These are phyloP conservation scores for Tetrahymena malaccensis DNA, from an alignment of 73 alveolate species.

Conservation along the genomic window DNA sequence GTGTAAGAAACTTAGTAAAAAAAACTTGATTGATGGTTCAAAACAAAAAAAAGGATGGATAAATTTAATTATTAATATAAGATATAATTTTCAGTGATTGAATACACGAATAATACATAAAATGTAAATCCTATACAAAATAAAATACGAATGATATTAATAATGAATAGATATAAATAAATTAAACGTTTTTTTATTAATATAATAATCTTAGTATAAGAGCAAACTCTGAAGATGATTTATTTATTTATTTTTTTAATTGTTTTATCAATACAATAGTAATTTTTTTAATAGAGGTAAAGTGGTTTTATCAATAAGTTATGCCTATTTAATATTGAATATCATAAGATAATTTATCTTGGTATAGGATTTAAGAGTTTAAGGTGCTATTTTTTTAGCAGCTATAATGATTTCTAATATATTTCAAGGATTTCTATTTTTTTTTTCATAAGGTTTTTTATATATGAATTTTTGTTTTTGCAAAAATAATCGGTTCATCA, in stretches of 20 bases:
- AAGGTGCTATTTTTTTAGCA: neutral
- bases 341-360: neutral
- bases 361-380: neutral
- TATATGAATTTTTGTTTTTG: neutral
- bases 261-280: too few species aligned
- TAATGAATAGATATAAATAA: neutral
- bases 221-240: neutral
- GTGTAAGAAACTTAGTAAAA: too few species aligned
- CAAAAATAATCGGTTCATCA: neutral
- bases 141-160: neutral
- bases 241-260: too few species aligned
- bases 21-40: too few species aligned
- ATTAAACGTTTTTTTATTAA: too few species aligned
- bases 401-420: neutral
- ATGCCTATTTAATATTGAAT: neutral
- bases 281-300: neutral
- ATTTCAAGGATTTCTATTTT: neutral
- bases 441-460: neutral
- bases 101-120: neutral
- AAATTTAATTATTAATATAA: too few species aligned
- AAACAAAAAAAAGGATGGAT: too few species aligned
- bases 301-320: neutral
- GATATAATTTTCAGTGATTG: neutral
- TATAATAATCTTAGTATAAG: neutral
- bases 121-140: neutral